Conservation (phyloP, 352 stramenopile species). For the Globisporangium recalcitrans region DNA sequence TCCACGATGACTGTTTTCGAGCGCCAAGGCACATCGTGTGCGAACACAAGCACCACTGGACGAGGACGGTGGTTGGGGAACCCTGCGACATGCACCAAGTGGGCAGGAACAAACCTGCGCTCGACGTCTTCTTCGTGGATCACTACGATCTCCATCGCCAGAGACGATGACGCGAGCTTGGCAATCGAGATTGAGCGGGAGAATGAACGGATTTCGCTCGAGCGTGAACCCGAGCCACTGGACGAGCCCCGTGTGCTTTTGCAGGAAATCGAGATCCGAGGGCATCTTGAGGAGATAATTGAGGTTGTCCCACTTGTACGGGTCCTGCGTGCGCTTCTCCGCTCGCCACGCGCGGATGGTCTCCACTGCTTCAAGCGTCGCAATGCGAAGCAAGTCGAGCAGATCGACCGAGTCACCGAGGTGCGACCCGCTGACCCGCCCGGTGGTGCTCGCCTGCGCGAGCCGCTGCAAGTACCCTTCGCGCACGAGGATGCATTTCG, state of each 20-base stretch:
- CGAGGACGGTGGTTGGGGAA: conserved; percentile 39
- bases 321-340: conserved; percentile 26
- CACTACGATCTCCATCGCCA: background rate
- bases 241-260: conserved; percentile 63
- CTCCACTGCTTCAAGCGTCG: conserved; percentile 88
- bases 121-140: conserved; percentile 32
- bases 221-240: conserved; percentile 86
- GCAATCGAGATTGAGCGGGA: conserved; percentile 76
- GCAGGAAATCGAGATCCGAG: conserved; percentile 87
- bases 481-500: conserved; percentile 87
- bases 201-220: conserved; percentile 84
- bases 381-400: conserved; percentile 80
- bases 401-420: conserved; percentile 75
- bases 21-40: conserved; percentile 51
- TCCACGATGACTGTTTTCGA: conserved; percentile 34
- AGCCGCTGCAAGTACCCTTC: conserved; percentile 87
- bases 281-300: conserved; percentile 91
- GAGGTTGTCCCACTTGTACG: conserved; percentile 87
- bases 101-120: conserved; percentile 50
- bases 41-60: conserved; percentile 61
- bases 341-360: conserved; percentile 68
- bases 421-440: conserved; percentile 43
- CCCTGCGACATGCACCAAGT: conserved; percentile 30
- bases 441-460: conserved; percentile 30
- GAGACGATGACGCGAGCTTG: conserved; percentile 4